Evolutionary conservation across 2,329 filamentous ascomycete genomes (phyloP).

Genomic region (Botrytis deweyae): DNA sequence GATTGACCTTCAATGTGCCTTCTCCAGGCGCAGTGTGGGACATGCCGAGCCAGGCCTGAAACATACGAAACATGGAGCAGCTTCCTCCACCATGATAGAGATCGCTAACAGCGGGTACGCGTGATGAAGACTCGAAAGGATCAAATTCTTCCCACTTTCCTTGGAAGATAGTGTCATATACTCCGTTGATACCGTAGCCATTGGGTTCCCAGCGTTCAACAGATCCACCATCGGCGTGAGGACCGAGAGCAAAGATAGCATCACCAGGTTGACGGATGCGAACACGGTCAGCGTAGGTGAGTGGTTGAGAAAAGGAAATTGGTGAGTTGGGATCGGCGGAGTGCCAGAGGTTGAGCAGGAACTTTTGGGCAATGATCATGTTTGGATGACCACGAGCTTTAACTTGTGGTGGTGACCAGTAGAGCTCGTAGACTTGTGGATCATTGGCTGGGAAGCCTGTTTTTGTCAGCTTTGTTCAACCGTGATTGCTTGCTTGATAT

Average conservation of each 20-base stretch:
- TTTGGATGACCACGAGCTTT: conserved; percentile 66
- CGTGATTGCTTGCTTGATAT: background rate
- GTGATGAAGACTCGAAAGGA: conserved; percentile 72
- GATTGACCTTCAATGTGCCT: conserved; percentile 81
- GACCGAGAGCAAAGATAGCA: conserved; percentile 66
- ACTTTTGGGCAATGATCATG: conserved; percentile 58
- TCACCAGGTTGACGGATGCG: conserved; percentile 71
- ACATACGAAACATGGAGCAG: conserved; percentile 83
- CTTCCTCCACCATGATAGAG: conserved; percentile 79
- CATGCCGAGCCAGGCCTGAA: conserved; percentile 87
- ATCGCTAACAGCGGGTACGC: conserved; percentile 68
- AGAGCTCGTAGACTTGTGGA: conserved; percentile 72
- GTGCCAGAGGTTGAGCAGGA: conserved; percentile 64
- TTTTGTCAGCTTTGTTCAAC: background rate
- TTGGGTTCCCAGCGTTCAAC: conserved; percentile 72
- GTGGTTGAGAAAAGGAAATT: conserved; percentile 54
- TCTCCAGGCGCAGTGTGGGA: conserved; percentile 69
- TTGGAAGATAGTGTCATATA: conserved; percentile 71
- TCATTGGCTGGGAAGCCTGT: conserved; percentile 60
- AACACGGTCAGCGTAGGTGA: conserved; percentile 65
- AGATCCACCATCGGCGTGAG: conserved; percentile 72
- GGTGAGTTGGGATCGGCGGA: conserved; percentile 39
- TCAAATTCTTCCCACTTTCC: conserved; percentile 82
- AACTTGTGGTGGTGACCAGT: conserved; percentile 70
- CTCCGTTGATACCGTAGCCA: conserved; percentile 64